phyloP scores from a whole-genome alignment of 2,329 filamentous ascomycete species.

The Onygenales sp. region DNA sequence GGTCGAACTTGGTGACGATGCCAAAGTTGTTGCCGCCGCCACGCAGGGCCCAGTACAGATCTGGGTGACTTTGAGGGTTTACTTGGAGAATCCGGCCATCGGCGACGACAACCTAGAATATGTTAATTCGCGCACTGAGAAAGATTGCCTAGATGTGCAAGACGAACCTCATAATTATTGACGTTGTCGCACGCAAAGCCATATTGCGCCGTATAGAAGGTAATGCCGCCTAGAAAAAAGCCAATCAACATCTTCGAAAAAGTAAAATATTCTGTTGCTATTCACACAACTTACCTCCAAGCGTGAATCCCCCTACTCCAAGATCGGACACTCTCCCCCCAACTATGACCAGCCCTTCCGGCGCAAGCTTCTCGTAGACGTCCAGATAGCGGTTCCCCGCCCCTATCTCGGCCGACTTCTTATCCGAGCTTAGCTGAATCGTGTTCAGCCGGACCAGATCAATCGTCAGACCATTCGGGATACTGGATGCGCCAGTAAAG shows the following conservation, averaged over 20 bases:
- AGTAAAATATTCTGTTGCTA: not conserved
- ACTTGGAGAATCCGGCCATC: constrained; percentile 28
- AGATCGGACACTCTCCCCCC: constrained; percentile 23
- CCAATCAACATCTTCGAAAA: not conserved
- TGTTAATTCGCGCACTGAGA: not conserved
- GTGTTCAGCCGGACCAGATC: constrained; percentile 22
- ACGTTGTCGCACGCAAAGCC: constrained; percentile 30
- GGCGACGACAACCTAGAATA: constrained; percentile 31
- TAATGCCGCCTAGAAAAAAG: constrained; percentile 21
- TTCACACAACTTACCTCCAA: constrained; percentile 13
- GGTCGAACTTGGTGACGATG: constrained; percentile 31
- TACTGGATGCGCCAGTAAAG: constrained; percentile 45
- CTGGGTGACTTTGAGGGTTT: constrained; percentile 34
- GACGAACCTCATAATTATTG: constrained; percentile 21
- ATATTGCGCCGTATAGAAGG: constrained; percentile 22
- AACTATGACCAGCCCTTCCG: constrained; percentile 21
- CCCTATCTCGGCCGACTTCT: constrained; percentile 20
- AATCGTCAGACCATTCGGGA: constrained; percentile 31
- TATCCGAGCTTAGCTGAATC: constrained; percentile 20
- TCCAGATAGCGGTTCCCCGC: constrained; percentile 26
- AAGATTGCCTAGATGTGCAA: too few species aligned
- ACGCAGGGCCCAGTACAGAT: constrained; percentile 41
- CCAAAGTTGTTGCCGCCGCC: constrained; percentile 38
- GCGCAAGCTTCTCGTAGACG: constrained; percentile 24
- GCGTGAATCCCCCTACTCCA: constrained; percentile 19